phyloP scores from a whole-genome alignment of 2,329 filamentous ascomycete species.

The Spiromastix sp. region DNA sequence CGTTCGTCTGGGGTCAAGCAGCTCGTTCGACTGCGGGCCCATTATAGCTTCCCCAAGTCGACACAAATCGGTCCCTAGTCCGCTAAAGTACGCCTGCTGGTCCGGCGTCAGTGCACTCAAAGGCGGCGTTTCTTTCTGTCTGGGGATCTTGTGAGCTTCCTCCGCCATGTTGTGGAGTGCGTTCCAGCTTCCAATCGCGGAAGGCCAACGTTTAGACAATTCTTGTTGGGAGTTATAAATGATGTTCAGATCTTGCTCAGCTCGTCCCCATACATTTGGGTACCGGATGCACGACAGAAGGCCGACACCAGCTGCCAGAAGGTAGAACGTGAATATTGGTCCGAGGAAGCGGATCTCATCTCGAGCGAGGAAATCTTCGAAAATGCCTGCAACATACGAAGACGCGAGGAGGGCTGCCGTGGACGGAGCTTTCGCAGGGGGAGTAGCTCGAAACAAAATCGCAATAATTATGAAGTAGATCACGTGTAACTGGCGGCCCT shows the following conservation, averaged over 20 bases:
- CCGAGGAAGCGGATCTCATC: constrained; percentile 34
- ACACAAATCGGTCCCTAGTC: constrained; percentile 17
- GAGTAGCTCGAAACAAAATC: constrained; percentile 28
- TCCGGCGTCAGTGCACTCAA: constrained; percentile 14
- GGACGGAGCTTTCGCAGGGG: constrained; percentile 21
- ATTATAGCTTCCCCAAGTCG: constrained; percentile 18
- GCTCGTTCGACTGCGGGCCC: constrained; percentile 7
- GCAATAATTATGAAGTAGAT: constrained; percentile 31
- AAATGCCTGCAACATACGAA: constrained; percentile 33
- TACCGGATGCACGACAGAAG: constrained; percentile 27
- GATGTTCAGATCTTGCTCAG: constrained; percentile 13
- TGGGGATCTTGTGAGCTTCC: constrained; percentile 8
- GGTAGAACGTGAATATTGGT: constrained; percentile 35
- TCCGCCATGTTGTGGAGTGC: constrained; percentile 18
- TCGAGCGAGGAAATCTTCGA: constrained; percentile 34
- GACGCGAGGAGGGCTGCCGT: constrained; percentile 31
- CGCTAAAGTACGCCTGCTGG: constrained; percentile 16
- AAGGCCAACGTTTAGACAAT: constrained; percentile 20
- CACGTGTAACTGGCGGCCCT: constrained; percentile 29
- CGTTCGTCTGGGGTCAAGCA: constrained; percentile 8
- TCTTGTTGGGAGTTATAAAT: constrained; percentile 19
- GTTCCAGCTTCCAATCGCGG: constrained; percentile 17
- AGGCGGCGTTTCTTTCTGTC: constrained; percentile 8
- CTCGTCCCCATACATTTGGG: constrained; percentile 15
- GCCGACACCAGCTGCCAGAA: constrained; percentile 29